Conservation (phyloP, 2,329 filamentous ascomycete species). For the Chaetomium sp. region DNA sequence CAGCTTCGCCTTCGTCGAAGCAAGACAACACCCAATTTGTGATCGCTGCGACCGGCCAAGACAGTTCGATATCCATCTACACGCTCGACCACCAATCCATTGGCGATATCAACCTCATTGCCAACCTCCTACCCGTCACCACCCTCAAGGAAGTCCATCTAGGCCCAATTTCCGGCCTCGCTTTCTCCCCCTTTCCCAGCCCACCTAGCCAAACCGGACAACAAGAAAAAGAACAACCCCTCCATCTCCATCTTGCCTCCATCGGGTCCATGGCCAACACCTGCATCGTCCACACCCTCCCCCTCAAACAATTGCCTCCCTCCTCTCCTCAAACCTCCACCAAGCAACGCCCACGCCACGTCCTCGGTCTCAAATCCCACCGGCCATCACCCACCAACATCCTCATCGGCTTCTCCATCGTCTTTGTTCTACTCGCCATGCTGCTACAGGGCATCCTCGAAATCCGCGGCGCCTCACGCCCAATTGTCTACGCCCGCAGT, state of each 20-base stretch:
- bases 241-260: constrained; percentile 70
- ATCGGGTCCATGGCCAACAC: constrained; percentile 70
- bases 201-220: neutral
- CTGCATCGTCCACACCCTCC: constrained; percentile 71
- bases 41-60: constrained; percentile 72
- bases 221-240: constrained; percentile 38
- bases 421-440: constrained; percentile 56
- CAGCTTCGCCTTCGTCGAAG: constrained; percentile 43
- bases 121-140: constrained; percentile 46
- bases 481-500: constrained; percentile 48
- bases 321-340: constrained; percentile 25
- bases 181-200: constrained; percentile 51
- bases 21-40: constrained; percentile 67
- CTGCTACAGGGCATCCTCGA: constrained; percentile 60
- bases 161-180: constrained; percentile 51
- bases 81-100: constrained; percentile 63
- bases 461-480: constrained; percentile 49
- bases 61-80: constrained; percentile 70
- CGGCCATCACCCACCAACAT: constrained; percentile 45
- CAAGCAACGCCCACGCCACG: constrained; percentile 45
- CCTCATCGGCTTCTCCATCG: constrained; percentile 46
- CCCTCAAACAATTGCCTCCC: constrained; percentile 47
- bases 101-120: constrained; percentile 42
- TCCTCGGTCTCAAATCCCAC: constrained; percentile 55
- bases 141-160: constrained; percentile 50